phyloP scores from a whole-genome alignment of 2,329 filamentous ascomycete genomes.

The Hypoxylon sp. region DNA sequence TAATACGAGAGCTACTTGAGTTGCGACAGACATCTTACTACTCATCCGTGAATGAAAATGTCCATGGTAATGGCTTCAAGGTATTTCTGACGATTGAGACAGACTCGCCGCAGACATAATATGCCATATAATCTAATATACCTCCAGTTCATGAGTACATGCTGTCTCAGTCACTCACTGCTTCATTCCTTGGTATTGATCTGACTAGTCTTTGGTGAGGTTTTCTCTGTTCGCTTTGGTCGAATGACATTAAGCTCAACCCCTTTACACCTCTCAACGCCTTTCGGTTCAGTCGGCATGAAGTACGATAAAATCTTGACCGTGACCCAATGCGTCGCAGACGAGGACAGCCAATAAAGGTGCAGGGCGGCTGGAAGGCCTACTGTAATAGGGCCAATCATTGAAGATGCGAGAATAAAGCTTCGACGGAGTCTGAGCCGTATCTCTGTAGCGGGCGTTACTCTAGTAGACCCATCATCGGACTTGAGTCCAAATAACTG shows the following conservation, averaged over 20 bases:
- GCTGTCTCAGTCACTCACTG: background rate
- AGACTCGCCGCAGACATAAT: background rate
- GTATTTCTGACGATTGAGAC: background rate
- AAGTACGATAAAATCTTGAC: slow-evolving; percentile 38
- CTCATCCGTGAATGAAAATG: background rate
- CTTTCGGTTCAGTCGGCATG: slow-evolving; percentile 45
- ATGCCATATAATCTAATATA: background rate
- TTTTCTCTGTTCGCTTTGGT: slow-evolving; percentile 27
- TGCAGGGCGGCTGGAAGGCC: slow-evolving; percentile 58
- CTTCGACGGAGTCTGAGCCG: slow-evolving; percentile 46
- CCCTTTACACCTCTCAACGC: slow-evolving; percentile 40
- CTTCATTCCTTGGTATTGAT: slow-evolving; percentile 2
- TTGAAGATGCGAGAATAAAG: slow-evolving; percentile 48
- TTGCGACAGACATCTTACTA: background rate
- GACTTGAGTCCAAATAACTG: slow-evolving; percentile 44
- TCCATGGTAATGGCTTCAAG: slow-evolving; percentile 4
- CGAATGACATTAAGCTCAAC: slow-evolving; percentile 39
- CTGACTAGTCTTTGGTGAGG: background rate
- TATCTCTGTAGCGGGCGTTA: background rate
- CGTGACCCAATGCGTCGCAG: slow-evolving; percentile 45
- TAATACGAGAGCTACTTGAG: background rate
- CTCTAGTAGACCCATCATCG: background rate
- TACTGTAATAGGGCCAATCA: slow-evolving; percentile 55
- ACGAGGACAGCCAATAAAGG: slow-evolving; percentile 59
- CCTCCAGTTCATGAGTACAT: background rate